A percentile compares a stretch with the other conserved stretches of the same genome.
These are phyloP conservation scores for Russula earlei DNA, from an alignment of 768 basidiomycete species.

Conservation along the genomic window DNA sequence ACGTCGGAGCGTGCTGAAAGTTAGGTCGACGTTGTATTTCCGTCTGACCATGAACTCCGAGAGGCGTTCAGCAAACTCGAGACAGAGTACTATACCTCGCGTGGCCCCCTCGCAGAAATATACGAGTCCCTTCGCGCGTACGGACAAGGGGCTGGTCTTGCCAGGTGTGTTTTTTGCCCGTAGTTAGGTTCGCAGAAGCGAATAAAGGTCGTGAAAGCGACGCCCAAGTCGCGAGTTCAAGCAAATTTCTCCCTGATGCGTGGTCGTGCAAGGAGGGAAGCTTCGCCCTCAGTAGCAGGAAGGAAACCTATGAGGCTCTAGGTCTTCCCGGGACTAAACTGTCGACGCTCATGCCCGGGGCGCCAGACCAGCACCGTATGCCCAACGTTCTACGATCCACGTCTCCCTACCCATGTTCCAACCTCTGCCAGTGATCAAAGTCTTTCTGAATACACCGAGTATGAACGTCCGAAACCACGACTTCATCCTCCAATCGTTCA, in stretches of 20 bases:
- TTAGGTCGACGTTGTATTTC: conserved; percentile 58
- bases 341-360: conserved; percentile 38
- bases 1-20: background rate
- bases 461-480: conserved; percentile 10
- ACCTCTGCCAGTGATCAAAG: background rate
- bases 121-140: conserved; percentile 28
- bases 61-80: conserved; percentile 33
- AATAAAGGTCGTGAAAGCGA: background rate
- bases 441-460: conserved; percentile 1
- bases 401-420: conserved; percentile 3
- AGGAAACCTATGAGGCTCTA: conserved; percentile 49
- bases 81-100: conserved; percentile 38
- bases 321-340: conserved; percentile 49
- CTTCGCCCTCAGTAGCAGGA: conserved; percentile 46
- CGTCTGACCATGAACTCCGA: conserved; percentile 35
- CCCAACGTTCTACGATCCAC: conserved; percentile 31
- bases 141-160: conserved; percentile 22
- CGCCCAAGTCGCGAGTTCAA: conserved; percentile 20
- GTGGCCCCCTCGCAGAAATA: conserved; percentile 36
- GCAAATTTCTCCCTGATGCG: conserved; percentile 33
- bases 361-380: conserved; percentile 29
- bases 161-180: conserved; percentile 14
- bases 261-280: conserved; percentile 61
- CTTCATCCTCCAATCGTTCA: conserved; percentile 5
- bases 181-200: background rate